Evolutionary conservation across 805 yeast genomes (phyloP), one percentile per base, ranked within the genome.

Genomic region (Saturnispora dispora): DNA sequence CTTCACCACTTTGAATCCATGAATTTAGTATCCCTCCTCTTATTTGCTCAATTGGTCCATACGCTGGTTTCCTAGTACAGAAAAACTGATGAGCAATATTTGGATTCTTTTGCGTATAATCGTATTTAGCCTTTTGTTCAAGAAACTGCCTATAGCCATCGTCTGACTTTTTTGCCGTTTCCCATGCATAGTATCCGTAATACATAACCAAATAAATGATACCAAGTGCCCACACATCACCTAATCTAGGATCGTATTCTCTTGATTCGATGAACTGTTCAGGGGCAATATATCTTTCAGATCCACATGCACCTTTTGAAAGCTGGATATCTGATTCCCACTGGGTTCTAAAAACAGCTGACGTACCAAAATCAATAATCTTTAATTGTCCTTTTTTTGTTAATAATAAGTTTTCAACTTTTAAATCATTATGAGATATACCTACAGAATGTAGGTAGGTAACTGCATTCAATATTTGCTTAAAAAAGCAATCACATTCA

Each of bases 251-350:
- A 57, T 88, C 95, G 60, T 85, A 85, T 46, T 71, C 70, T 45
- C 71, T 73, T 44, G 74, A 72, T 5, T 69, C 65, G 18, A 63
- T 62, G 62, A 78, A 85, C 65, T 90, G 96, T 62, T 89, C 97
- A 0, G 97, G 97, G 0, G 96, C 87, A 64, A 88, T 88, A 67
- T 88, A 90, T 1, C 96, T 93, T 53, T 82, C 91, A 1, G 95
- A 84, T 3, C 97, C 97, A 60, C 90, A 79, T 5, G 84, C 77
- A n/a, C 96, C 95, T 22, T 71, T 67, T 33, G 83, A 76, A 48
- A 78, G 72, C 60, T 83, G 89, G 39, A 81, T 78, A 47, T 82
- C 83, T 51, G 72, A 73, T 60, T 88, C 96, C 95, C 96, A 90
- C 3, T 89, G 88, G 50, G 96, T 88, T 56, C 86, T 80, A 66